phyloP scores from a whole-genome alignment of 2,329 filamentous ascomycete species.

The Fusarium newnesense region DNA sequence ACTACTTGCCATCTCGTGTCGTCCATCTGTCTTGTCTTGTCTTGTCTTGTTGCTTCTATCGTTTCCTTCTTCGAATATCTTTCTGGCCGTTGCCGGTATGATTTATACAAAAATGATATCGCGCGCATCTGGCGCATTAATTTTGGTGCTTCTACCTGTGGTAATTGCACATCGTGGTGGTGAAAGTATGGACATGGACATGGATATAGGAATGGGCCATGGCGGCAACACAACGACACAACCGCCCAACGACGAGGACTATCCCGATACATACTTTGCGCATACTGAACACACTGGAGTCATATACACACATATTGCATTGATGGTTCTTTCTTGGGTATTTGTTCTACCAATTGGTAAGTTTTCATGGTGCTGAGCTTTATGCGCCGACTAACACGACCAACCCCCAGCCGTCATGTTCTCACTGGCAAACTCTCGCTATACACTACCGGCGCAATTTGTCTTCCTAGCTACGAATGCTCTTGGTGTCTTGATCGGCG shows the following conservation, averaged over 20 bases:
- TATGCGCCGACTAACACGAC: slow-evolving; percentile 5
- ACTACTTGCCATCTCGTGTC: not conserved
- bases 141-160: slow-evolving; percentile 30
- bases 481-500: slow-evolving; percentile 71
- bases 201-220: slow-evolving; percentile 12
- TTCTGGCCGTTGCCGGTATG: not conserved
- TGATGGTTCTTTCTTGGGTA: slow-evolving; percentile 79
- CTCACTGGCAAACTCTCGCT: slow-evolving; percentile 81
- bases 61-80: not conserved
- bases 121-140: not conserved
- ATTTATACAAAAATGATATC: not conserved
- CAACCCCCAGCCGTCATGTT: slow-evolving; percentile 79
- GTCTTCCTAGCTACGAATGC: slow-evolving; percentile 72
- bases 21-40: not conserved
- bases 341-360: slow-evolving; percentile 77
- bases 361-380: slow-evolving; percentile 43
- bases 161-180: slow-evolving; percentile 36
- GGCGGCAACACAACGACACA: slow-evolving; percentile 27
- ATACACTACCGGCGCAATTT: slow-evolving; percentile 76
- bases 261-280: slow-evolving; percentile 68
- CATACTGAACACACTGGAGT: slow-evolving; percentile 62
- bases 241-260: slow-evolving; percentile 45
- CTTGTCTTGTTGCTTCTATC: not conserved
- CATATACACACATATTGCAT: slow-evolving; percentile 75
- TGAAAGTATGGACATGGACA: slow-evolving; percentile 17